A percentile compares a stretch with the other conserved stretches of the same genome.
Conservation (phyloP, 352 stramenopile species). For the Phytophthora sp. region DNA sequence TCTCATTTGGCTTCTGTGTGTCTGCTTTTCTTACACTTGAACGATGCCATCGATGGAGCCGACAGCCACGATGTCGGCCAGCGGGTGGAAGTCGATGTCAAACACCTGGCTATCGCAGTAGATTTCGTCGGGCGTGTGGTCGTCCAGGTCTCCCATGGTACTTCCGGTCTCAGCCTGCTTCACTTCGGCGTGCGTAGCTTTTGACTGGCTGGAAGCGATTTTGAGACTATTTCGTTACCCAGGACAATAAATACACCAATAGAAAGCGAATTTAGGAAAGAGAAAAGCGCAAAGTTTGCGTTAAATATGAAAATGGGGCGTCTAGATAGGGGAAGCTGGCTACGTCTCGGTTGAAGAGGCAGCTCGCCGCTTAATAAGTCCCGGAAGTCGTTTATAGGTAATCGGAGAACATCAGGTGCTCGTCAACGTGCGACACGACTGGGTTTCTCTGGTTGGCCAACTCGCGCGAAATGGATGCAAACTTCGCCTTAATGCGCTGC, state of each 20-base stretch:
- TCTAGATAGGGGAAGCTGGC: no score
- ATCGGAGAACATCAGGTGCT: constrained; percentile 80
- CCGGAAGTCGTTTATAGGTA: constrained; percentile 48
- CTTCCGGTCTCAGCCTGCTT: no score
- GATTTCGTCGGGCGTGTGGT: constrained; percentile 84
- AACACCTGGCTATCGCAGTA: constrained; percentile 79
- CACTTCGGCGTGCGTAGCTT: no score
- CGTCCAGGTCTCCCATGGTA: constrained; percentile 70
- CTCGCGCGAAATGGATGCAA: constrained; percentile 68
- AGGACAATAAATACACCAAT: constrained; percentile 2
- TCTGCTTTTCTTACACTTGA: constrained; percentile 62
- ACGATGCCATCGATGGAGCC: constrained; percentile 80
- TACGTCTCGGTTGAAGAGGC: background rate
- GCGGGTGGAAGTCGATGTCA: constrained; percentile 88
- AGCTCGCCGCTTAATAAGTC: background rate
- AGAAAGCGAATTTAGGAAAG: background rate
- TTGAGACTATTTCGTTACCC: background rate
- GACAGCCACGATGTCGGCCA: constrained; percentile 70
- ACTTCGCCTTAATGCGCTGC: constrained; percentile 72
- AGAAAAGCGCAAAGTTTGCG: constrained; percentile 26
- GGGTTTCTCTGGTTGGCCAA: constrained; percentile 52
- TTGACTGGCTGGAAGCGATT: constrained; percentile 26
- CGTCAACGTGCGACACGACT: constrained; percentile 53
- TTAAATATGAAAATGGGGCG: constrained; percentile 30
- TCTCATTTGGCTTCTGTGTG: background rate